phyloP scores from a whole-genome alignment of 1,284 basidiomycete genomes.

The Puccinia coronata region DNA sequence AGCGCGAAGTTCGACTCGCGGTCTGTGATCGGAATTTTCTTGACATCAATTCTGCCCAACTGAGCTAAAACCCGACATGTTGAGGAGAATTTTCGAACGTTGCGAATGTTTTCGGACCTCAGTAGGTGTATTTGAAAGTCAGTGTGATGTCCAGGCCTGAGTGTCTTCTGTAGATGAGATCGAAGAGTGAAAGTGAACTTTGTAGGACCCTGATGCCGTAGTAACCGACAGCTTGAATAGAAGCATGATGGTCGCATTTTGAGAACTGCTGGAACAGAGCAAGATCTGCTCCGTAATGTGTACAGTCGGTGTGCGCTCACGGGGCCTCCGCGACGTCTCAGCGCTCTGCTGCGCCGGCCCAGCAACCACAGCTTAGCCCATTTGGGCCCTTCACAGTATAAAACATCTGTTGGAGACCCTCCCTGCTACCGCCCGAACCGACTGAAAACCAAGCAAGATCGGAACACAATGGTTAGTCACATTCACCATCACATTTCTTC shows the following conservation, averaged over 20 bases:
- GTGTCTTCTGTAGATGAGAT: neutral
- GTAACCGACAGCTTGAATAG: neutral
- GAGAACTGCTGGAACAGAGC: too few species aligned
- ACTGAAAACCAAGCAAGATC: too few species aligned
- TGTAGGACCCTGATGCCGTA: neutral
- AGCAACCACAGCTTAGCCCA: too few species aligned
- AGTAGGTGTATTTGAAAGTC: neutral
- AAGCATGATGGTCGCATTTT: neutral
- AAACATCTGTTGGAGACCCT: too few species aligned
- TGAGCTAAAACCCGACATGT: neutral
- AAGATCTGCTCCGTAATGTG: too few species aligned
- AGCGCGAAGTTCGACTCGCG: conserved; percentile 16
- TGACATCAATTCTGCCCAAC: conserved; percentile 42
- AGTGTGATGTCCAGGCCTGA: neutral
- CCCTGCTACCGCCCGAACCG: too few species aligned
- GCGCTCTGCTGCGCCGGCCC: too few species aligned
- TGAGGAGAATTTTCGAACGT: neutral
- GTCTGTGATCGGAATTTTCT: conserved; percentile 24
- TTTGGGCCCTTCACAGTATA: too few species aligned
- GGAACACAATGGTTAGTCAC: too few species aligned
- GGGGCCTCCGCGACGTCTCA: too few species aligned
- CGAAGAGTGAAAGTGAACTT: neutral
- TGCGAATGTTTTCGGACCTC: neutral
- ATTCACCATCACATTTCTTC: too few species aligned
- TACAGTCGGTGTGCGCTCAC: too few species aligned